phyloP scores from a whole-genome alignment of 2,329 filamentous ascomycete species.

The Ampelomyces quisqualis region DNA sequence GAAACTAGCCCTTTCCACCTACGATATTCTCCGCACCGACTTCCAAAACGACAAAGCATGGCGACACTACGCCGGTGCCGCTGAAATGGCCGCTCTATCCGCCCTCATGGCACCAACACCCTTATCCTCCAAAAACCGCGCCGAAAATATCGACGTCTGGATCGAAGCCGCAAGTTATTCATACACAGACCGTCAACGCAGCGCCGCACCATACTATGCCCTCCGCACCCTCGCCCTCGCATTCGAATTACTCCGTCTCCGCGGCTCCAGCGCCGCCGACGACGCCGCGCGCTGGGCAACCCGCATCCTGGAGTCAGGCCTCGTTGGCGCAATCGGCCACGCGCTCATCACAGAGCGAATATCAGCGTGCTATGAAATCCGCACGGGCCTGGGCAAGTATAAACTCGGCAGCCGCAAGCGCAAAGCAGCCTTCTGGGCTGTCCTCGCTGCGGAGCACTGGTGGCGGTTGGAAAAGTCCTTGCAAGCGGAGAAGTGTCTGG shows the following conservation, averaged over 20 bases:
- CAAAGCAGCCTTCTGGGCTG: slow-evolving; percentile 87
- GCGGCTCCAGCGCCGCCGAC: slow-evolving; percentile 78
- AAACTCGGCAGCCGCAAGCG: slow-evolving; percentile 70
- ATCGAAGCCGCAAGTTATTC: slow-evolving; percentile 90
- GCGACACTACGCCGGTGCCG: slow-evolving; percentile 89
- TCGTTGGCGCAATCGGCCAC: slow-evolving; percentile 74
- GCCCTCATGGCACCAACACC: slow-evolving; percentile 74
- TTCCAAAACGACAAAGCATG: slow-evolving; percentile 96
- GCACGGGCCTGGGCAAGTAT: slow-evolving; percentile 65
- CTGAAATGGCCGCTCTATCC: slow-evolving; percentile 91
- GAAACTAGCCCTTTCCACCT: slow-evolving; percentile 88
- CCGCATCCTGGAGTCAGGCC: slow-evolving; percentile 70
- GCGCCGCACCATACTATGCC: slow-evolving; percentile 75
- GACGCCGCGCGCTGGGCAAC: slow-evolving; percentile 85
- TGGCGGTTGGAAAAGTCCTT: slow-evolving; percentile 71
- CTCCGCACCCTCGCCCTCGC: slow-evolving; percentile 74
- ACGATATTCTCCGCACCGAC: slow-evolving; percentile 84
- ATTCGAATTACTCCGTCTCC: slow-evolving; percentile 77
- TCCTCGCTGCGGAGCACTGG: slow-evolving; percentile 83
- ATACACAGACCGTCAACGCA: slow-evolving; percentile 73
- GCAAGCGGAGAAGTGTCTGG: slow-evolving; percentile 75
- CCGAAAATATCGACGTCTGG: slow-evolving; percentile 81
- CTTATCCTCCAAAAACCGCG: slow-evolving; percentile 70
- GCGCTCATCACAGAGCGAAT: slow-evolving; percentile 84
- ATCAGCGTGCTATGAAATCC: slow-evolving; percentile 78